These are phyloP conservation scores for Geotrichum australiense DNA, from an alignment of 1,139 yeast genomes.

Conservation along the genomic window DNA sequence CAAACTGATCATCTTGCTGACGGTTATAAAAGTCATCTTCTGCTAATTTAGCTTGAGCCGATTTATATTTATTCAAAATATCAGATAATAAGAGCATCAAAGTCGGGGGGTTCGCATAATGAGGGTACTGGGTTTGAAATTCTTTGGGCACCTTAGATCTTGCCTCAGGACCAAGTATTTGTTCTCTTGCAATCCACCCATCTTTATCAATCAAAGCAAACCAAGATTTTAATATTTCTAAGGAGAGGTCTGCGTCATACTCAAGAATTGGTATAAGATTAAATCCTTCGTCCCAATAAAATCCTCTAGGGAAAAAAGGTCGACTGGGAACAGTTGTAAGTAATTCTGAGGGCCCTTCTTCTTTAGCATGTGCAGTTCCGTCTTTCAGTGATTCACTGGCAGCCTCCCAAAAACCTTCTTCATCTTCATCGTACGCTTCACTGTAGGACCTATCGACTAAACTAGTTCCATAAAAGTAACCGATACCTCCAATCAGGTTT, in stretches of 20 bases:
- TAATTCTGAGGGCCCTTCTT: slow-evolving; percentile 43
- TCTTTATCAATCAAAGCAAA: slow-evolving; percentile 73
- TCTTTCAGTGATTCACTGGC: slow-evolving; percentile 21
- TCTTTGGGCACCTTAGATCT: slow-evolving; percentile 83
- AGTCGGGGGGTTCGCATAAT: slow-evolving; percentile 95
- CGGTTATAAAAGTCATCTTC: slow-evolving; percentile 11
- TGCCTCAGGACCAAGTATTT: slow-evolving; percentile 86
- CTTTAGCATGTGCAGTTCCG: slow-evolving; percentile 23
- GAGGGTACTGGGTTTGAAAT: slow-evolving; percentile 80
- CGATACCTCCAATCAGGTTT: slow-evolving; percentile 81
- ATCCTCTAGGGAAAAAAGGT: slow-evolving; percentile 93
- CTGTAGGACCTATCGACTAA: slow-evolving; percentile 68
- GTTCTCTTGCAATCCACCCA: slow-evolving; percentile 98
- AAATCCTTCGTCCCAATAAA: slow-evolving; percentile 98
- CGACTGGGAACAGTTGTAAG: slow-evolving; percentile 87
- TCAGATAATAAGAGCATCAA: slow-evolving; percentile 71
- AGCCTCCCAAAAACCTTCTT: slow-evolving; percentile 35
- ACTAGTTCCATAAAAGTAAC: slow-evolving; percentile 84
- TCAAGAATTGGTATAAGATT: slow-evolving; percentile 76
- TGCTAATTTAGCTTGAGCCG: slow-evolving; percentile 11
- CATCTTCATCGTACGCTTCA: slow-evolving; percentile 52
- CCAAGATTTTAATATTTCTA: slow-evolving; percentile 86
- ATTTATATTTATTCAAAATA: slow-evolving; percentile 46
- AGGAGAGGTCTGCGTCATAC: slow-evolving; percentile 76
- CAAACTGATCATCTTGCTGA: slow-evolving; percentile 12